Base-by-base conservation (phyloP, 345 rosid species). In the Syzygium aromaticum region DNA sequence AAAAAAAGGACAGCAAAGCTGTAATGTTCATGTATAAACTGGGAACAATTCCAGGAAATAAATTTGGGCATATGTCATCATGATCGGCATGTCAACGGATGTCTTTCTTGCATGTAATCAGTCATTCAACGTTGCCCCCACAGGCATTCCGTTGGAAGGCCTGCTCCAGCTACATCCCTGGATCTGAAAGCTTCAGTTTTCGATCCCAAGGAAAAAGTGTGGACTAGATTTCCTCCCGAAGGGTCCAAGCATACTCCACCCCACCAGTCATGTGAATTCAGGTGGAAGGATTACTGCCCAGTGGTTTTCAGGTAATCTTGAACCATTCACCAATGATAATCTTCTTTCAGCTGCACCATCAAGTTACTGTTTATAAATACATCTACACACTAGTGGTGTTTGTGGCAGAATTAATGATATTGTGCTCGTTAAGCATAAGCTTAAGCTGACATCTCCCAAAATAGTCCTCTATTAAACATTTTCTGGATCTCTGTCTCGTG, bases 261-360 rank as follows among this genome's bases (percentile, higher is more conserved):
- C 77, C 99, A 98, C 90, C 96, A 92, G 90, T 98, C 98, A 56
- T 89, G 91, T 56, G 99, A 98, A 86, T 98, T 98, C 89, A 96
- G 87, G 89, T 98, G 99, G 99, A 98, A 98, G 90, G 99, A 98
- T 85, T 98, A 98, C 88, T 96, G 99, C 84, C 99, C 99, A 22
- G 93, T 98, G 86, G 99, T 96, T 88, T 98, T 98, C 95, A 96
- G 99, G 99, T 98, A 54, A 59, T 54, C 52, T n/a, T 28, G 15
- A 23, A 25, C 22, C 17, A 6, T 52, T 43, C 27, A 38, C 27
- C 38, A 38, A 73, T 38, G 57, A 12, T 33, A 84, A 49, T 16
- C 54, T 84, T 52, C 57, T 84, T 84, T 85, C 77, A 88, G 67
- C 51, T 87, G 63, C 86, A 19, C 49, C 49, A 73, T 38, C 49